These are phyloP conservation scores for Emergomyces africanus DNA, from an alignment of 2,329 filamentous ascomycete species.

Conservation along the genomic window DNA sequence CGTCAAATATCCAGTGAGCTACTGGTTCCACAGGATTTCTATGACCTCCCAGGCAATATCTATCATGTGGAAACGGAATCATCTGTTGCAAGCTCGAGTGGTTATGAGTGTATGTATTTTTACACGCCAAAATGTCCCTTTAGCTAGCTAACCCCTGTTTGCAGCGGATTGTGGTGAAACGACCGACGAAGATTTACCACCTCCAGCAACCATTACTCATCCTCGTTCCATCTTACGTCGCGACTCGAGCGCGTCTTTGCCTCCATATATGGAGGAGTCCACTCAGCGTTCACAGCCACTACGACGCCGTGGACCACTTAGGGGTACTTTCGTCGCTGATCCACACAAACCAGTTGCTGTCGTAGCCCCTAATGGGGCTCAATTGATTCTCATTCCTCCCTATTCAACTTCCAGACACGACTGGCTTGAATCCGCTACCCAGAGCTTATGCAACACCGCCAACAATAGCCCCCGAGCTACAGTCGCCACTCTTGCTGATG, in stretches of 20 bases:
- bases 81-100: conserved; percentile 33
- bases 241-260: conserved; percentile 33
- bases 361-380: conserved; percentile 36
- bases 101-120: conserved; percentile 44
- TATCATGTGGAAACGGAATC: conserved; percentile 36
- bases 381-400: conserved; percentile 35
- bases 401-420: conserved; percentile 35
- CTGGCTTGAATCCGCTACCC: conserved; percentile 32
- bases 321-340: conserved; percentile 37
- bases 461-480: conserved; percentile 31
- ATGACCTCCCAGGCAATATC: conserved; percentile 27
- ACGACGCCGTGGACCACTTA: conserved; percentile 33
- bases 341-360: conserved; percentile 36
- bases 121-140: conserved; percentile 10
- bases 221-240: conserved; percentile 39
- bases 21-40: conserved; percentile 26
- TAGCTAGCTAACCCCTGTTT: conserved; percentile 2
- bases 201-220: conserved; percentile 35
- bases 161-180: conserved; percentile 48
- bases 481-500: conserved; percentile 28
- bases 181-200: conserved; percentile 45
- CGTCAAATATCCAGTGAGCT: conserved; percentile 15
- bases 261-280: conserved; percentile 29
- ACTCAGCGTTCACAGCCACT: conserved; percentile 16
- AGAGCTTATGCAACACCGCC: conserved; percentile 30